phyloP scores from a whole-genome alignment of 2,329 filamentous ascomycete species.

The Cytospora piceae region DNA sequence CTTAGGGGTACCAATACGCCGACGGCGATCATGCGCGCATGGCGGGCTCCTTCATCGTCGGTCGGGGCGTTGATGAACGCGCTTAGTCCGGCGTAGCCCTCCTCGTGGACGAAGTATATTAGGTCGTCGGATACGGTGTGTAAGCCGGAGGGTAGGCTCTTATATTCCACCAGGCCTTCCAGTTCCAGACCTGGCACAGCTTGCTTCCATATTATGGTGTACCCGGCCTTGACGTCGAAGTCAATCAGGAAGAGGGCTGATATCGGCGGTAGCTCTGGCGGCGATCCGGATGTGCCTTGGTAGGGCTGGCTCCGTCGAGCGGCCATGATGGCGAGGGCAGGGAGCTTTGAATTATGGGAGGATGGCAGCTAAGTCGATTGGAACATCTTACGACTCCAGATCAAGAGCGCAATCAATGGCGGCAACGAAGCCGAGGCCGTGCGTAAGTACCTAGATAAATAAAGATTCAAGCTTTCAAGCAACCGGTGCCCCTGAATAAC shows the following conservation, averaged over 20 bases:
- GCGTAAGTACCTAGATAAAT: background rate
- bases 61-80: slow-evolving; percentile 87
- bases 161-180: slow-evolving; percentile 91
- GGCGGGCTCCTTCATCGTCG: slow-evolving; percentile 73
- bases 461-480: background rate
- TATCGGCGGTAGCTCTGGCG: slow-evolving; percentile 61
- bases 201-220: slow-evolving; percentile 87
- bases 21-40: slow-evolving; percentile 91
- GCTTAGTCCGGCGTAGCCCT: slow-evolving; percentile 81
- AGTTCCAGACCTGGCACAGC: slow-evolving; percentile 71
- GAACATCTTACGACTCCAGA: slow-evolving; percentile 23
- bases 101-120: slow-evolving; percentile 88
- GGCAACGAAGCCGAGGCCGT: background rate
- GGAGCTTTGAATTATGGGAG: slow-evolving; percentile 1
- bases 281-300: slow-evolving; percentile 35
- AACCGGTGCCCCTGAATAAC: background rate
- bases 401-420: background rate
- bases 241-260: slow-evolving; percentile 85
- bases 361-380: slow-evolving; percentile 18
- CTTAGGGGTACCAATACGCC: slow-evolving; percentile 86
- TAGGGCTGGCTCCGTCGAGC: slow-evolving; percentile 17
- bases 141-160: slow-evolving; percentile 89
- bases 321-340: slow-evolving; percentile 24
- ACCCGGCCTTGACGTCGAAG: slow-evolving; percentile 92
- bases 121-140: slow-evolving; percentile 88